A percentile compares a stretch with the other conserved stretches of the same genome.
Evolutionary conservation across 805 yeast species (phyloP).

Genomic region (Yamadazyma kitorensis): DNA sequence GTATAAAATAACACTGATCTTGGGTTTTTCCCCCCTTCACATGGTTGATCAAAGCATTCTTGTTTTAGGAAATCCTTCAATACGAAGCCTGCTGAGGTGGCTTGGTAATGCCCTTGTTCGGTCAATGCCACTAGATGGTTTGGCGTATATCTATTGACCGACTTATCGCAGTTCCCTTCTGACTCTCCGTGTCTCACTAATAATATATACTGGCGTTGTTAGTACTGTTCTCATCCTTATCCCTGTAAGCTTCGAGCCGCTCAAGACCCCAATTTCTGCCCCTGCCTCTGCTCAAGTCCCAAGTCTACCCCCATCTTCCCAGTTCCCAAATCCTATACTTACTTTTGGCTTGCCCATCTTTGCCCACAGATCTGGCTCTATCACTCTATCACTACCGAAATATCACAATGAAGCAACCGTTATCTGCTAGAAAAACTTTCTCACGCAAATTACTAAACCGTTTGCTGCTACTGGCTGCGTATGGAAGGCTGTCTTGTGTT

Average conservation of each 20-base stretch:
- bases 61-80: conserved; percentile 37
- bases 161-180: conserved; percentile 84
- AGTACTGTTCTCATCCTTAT: conserved; percentile 1
- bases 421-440: too few species aligned
- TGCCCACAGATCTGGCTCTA: too few species aligned
- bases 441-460: too few species aligned
- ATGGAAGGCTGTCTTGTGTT: too few species aligned
- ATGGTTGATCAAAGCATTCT: conserved; percentile 26
- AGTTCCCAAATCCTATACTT: conserved; percentile 7
- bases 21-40: conserved; percentile 15
- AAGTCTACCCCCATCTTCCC: not conserved
- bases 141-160: conserved; percentile 72
- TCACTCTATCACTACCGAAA: too few species aligned
- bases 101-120: conserved; percentile 63
- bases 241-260: too few species aligned
- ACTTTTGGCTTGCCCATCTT: conserved; percentile 12
- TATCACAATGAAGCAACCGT: too few species aligned
- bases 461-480: too few species aligned
- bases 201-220: conserved; percentile 55
- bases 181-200: conserved; percentile 91
- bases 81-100: conserved; percentile 56
- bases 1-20: conserved; percentile 69
- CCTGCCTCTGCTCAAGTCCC: conserved; percentile 9
- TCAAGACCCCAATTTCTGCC: too few species aligned
- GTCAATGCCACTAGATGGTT: conserved; percentile 82